These are phyloP conservation scores for Dendrocalamus sinicus DNA, from an alignment of 176 grass and related monocot genomes.

Conservation along the genomic window DNA sequence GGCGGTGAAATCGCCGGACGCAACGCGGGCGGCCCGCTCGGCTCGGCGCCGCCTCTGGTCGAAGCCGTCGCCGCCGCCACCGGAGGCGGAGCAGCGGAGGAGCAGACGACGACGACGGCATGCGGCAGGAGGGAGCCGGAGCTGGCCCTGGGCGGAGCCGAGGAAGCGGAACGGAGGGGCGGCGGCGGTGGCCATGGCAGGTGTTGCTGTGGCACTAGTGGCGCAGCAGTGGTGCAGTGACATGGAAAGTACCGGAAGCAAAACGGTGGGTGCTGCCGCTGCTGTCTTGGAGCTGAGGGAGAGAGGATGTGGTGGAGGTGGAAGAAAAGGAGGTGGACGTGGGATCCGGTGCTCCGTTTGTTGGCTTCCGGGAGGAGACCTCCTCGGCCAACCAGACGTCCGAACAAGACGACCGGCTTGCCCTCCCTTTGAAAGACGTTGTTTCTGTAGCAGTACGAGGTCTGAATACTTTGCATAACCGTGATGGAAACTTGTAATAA, in stretches of 20 bases:
- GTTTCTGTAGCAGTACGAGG: too few species aligned
- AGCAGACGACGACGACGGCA: constrained; percentile 26
- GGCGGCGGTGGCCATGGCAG: constrained; percentile 52
- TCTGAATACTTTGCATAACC: too few species aligned
- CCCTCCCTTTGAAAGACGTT: too few species aligned
- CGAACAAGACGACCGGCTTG: not conserved
- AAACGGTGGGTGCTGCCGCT: not conserved
- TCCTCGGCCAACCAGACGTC: not conserved
- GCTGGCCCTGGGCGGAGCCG: constrained; percentile 5
- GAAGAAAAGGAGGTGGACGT: not conserved
- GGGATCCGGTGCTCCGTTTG: constrained; percentile 35
- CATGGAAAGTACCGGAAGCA: constrained; percentile 4
- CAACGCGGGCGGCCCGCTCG: constrained; percentile 79
- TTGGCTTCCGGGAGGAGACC: not conserved
- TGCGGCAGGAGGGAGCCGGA: constrained; percentile 8
- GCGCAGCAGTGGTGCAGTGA: constrained; percentile 31
- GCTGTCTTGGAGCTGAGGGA: not conserved
- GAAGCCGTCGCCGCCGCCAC: constrained; percentile 28
- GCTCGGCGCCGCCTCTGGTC: constrained; percentile 58
- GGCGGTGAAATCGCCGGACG: constrained; percentile 92
- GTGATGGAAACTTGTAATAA: too few species aligned
- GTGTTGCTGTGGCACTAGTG: not conserved
- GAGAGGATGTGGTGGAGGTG: not conserved
- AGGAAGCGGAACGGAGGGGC: constrained; percentile 28
- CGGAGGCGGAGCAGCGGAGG: constrained; percentile 64